These are phyloP conservation scores for Malassezia sp. DNA, from an alignment of 1,284 basidiomycete species.

Conservation along the genomic window DNA sequence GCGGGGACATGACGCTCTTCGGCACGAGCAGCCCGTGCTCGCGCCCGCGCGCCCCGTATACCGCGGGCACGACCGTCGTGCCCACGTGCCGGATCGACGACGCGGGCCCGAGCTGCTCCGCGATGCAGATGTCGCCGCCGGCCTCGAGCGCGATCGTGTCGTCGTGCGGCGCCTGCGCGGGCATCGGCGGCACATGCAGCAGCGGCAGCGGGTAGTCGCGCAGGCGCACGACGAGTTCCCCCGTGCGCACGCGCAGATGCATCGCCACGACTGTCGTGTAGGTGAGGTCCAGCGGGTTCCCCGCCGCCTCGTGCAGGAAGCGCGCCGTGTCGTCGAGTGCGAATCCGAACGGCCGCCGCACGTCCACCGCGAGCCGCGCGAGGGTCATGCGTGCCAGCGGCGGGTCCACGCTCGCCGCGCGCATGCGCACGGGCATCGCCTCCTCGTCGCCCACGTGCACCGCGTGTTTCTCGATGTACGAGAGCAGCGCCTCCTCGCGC, in stretches of 20 bases:
- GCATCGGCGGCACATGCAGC: slow-evolving; percentile 48
- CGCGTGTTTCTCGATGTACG: slow-evolving; percentile 31
- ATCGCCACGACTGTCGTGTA: slow-evolving; percentile 76
- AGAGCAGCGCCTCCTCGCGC: slow-evolving; percentile 48
- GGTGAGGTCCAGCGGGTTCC: slow-evolving; percentile 59
- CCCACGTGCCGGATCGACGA: slow-evolving; percentile 49
- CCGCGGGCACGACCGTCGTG: slow-evolving; percentile 35
- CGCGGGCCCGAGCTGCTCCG: slow-evolving; percentile 70
- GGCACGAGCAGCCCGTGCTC: slow-evolving; percentile 62
- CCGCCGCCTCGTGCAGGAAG: slow-evolving; percentile 64
- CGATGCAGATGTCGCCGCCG: slow-evolving; percentile 71
- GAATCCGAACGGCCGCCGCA: slow-evolving; percentile 58
- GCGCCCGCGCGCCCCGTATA: slow-evolving; percentile 48
- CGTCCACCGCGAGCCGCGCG: slow-evolving; percentile 54
- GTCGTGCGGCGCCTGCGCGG: slow-evolving; percentile 49
- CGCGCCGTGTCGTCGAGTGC: slow-evolving; percentile 53
- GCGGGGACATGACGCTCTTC: slow-evolving; percentile 89
- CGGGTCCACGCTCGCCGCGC: slow-evolving; percentile 51
- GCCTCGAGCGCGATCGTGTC: too few relatives aligned
- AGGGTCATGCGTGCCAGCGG: slow-evolving; percentile 66
- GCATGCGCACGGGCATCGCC: slow-evolving; percentile 50
- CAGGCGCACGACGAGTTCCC: slow-evolving; percentile 57
- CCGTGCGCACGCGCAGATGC: slow-evolving; percentile 62
- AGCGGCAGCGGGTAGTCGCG: slow-evolving; percentile 60
- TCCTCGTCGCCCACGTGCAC: slow-evolving; percentile 17